Conservation (phyloP, 495 filamentous ascomycete species). For the Hypoxylon perforatum region DNA sequence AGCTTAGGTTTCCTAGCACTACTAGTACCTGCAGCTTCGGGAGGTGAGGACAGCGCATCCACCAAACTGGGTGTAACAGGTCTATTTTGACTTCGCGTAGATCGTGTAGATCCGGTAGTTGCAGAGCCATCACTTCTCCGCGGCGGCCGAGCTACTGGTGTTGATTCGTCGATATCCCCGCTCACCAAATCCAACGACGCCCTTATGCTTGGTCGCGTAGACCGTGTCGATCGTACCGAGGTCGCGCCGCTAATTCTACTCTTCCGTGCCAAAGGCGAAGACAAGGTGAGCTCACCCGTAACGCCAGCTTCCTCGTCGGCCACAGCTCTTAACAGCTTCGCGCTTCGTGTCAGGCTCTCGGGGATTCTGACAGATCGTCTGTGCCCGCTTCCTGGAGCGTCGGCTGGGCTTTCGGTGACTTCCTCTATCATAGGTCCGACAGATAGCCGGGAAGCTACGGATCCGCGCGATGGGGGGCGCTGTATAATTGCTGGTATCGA, state of each 20-base stretch:
- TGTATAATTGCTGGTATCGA: constrained; percentile 14
- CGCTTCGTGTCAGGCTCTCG: constrained; percentile 44
- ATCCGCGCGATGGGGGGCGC: constrained; percentile 13
- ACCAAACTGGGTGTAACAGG: constrained; percentile 28
- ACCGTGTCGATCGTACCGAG: constrained; percentile 32
- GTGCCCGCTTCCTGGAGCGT: constrained; percentile 59
- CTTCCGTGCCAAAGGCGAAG: constrained; percentile 55
- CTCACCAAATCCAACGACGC: constrained; percentile 17
- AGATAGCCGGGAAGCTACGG: constrained; percentile 26
- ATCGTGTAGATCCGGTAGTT: constrained; percentile 29
- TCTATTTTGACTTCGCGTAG: constrained; percentile 35
- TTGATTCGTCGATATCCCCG: constrained; percentile 15
- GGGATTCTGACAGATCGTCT: constrained; percentile 46
- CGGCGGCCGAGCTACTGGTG: constrained; percentile 26
- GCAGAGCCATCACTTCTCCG: constrained; percentile 33
- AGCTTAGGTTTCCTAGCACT: constrained; percentile 42
- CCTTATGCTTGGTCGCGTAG: constrained; percentile 24
- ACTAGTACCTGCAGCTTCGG: constrained; percentile 45
- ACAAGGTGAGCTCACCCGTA: constrained; percentile 43
- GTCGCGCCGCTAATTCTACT: constrained; percentile 42
- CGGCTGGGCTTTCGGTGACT: constrained; percentile 59
- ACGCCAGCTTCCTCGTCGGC: constrained; percentile 34
- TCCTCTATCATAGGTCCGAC: constrained; percentile 44
- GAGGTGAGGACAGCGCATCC: constrained; percentile 45
- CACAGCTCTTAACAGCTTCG: constrained; percentile 48